Evolutionary conservation across 208 protist genomes (phyloP).

Genomic region (Porcisia hertigi): DNA sequence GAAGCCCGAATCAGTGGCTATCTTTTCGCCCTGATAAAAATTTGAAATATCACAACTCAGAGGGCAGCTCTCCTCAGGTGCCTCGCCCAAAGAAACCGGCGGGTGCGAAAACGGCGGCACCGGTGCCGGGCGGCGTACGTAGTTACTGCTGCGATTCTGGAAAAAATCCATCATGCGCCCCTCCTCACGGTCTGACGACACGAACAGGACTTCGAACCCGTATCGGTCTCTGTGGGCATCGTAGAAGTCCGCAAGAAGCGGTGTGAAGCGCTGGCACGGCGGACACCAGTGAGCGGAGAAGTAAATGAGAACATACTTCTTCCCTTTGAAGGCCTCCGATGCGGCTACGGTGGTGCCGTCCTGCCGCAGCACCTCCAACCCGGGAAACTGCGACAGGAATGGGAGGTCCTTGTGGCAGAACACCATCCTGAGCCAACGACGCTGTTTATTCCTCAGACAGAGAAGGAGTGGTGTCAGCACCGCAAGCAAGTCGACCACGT

Average conservation of each 20-base stretch:
- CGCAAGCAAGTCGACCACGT: no score
- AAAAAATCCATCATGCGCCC: conserved; percentile 67
- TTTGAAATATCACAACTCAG: background rate
- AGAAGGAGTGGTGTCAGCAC: no score
- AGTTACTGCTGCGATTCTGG: conserved; percentile 45
- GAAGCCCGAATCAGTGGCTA: background rate
- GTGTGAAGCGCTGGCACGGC: conserved; percentile 82
- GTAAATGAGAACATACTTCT: conserved; percentile 68
- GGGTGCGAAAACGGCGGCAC: background rate
- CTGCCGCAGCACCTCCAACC: conserved; percentile 39
- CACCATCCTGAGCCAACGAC: background rate
- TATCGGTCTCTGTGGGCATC: conserved; percentile 33
- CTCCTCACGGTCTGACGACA: conserved; percentile 63
- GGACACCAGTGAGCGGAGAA: conserved; percentile 87
- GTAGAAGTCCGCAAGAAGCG: conserved; percentile 66
- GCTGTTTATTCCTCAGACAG: background rate
- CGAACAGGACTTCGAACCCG: conserved; percentile 73
- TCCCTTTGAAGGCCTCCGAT: conserved; percentile 36
- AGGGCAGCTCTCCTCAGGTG: background rate
- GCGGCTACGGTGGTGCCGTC: conserved; percentile 35
- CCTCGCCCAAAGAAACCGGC: background rate
- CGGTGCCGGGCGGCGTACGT: conserved; percentile 24
- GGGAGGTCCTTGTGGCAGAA: conserved; percentile 14
- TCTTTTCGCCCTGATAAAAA: background rate
- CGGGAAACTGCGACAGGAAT: conserved; percentile 31